phyloP scores from a whole-genome alignment of 805 yeast genomes.

The Starmerella riodocensis region DNA sequence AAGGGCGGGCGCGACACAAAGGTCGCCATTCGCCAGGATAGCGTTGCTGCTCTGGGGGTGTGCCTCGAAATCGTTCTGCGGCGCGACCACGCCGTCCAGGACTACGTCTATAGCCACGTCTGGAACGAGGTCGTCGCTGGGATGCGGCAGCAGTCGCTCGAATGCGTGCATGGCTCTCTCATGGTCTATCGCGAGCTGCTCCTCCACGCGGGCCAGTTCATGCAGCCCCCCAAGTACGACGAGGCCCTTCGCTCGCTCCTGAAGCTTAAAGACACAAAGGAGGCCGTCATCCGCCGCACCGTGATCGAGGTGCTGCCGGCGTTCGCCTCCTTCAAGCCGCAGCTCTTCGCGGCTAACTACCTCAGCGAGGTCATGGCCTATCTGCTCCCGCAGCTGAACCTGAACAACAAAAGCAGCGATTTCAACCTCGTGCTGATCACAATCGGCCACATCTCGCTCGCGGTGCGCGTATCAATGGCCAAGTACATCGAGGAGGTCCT shows the following conservation, averaged over 20 bases:
- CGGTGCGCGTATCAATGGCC: constrained; percentile 68
- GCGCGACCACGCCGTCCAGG: constrained; percentile 57
- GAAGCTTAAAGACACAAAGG: constrained; percentile 62
- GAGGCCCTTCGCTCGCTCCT: constrained; percentile 65
- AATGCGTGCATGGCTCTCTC: constrained; percentile 75
- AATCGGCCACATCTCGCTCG: constrained; percentile 70
- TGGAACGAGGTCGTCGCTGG: constrained; percentile 56
- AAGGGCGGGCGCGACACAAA: constrained; percentile 72
- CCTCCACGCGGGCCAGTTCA: constrained; percentile 54
- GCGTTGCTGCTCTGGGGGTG: constrained; percentile 66
- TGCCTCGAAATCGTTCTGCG: constrained; percentile 69
- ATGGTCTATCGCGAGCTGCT: constrained; percentile 71
- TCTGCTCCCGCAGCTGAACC: constrained; percentile 52
- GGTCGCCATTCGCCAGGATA: constrained; percentile 59
- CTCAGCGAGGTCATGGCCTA: constrained; percentile 67
- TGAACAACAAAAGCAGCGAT: constrained; percentile 63
- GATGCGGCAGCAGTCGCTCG: constrained; percentile 39
- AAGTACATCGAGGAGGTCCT: constrained; percentile 81
- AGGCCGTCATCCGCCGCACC: constrained; percentile 63
- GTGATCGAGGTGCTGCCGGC: constrained; percentile 74
- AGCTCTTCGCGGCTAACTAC: constrained; percentile 62
- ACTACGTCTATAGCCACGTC: constrained; percentile 61
- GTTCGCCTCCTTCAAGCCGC: constrained; percentile 64
- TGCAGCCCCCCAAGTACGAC: constrained; percentile 52
- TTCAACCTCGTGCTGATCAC: constrained; percentile 62